A percentile compares a stretch with the other conserved stretches of the same genome.
phyloP scores from a whole-genome alignment of 768 basidiomycete genomes.

The Rhodotorula graminis region DNA sequence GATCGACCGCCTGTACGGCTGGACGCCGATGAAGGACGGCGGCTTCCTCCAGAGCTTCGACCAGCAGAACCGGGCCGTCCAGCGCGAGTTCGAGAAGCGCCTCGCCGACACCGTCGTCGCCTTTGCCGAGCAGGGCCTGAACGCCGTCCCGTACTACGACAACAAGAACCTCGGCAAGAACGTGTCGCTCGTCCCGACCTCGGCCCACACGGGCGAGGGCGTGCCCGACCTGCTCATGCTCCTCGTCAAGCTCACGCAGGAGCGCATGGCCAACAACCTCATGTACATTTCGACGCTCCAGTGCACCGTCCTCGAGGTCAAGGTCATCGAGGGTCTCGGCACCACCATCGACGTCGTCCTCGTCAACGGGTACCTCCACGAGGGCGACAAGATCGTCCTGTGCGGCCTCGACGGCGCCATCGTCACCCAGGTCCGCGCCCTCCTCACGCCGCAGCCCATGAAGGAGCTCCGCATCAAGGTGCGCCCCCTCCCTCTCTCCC shows the following conservation, averaged over 20 bases:
- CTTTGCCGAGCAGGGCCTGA: constrained; percentile 96
- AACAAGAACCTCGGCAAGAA: constrained; percentile 92
- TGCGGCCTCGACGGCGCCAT: constrained; percentile 98
- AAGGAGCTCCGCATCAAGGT: constrained; percentile 95
- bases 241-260: constrained; percentile 91
- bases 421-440: constrained; percentile 84
- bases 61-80: constrained; percentile 69
- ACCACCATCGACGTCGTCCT: constrained; percentile 96
- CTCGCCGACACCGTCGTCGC: constrained; percentile 77
- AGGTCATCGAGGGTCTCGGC: constrained; percentile 94
- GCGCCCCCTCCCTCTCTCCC: constrained; percentile 21
- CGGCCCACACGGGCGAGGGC: constrained; percentile 96
- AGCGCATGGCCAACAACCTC: constrained; percentile 91
- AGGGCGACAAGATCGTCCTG: constrained; percentile 89
- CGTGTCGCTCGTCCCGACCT: constrained; percentile 94
- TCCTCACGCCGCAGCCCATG: constrained; percentile 92
- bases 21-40: constrained; percentile 84
- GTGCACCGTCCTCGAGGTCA: constrained; percentile 97
- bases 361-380: constrained; percentile 84
- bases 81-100: constrained; percentile 89
- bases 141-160: constrained; percentile 91
- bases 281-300: constrained; percentile 98
- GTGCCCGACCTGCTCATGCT: constrained; percentile 99
- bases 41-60: constrained; percentile 86
- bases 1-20: constrained; percentile 97